These are phyloP conservation scores for Hanseniaspora jakobsenii DNA, from an alignment of 805 yeast genomes.

Conservation along the genomic window DNA sequence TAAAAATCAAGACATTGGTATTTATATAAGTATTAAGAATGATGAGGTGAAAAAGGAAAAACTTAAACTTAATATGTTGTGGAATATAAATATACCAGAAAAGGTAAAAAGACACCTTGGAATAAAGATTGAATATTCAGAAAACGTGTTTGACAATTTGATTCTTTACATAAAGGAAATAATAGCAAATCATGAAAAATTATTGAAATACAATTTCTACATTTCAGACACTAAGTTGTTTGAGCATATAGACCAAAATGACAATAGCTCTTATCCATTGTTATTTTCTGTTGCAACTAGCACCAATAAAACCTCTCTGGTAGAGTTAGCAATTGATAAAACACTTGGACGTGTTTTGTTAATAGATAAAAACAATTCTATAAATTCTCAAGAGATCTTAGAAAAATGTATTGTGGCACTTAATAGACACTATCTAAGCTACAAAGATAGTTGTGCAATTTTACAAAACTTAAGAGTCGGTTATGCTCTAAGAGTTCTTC, in stretches of 20 bases:
- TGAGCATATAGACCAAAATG: neutral
- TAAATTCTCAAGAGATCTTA: conserved; percentile 21
- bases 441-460: conserved; percentile 23
- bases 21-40: conserved; percentile 25
- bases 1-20: conserved; percentile 20
- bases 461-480: conserved; percentile 26
- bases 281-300: conserved; percentile 28
- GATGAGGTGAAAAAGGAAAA: conserved; percentile 17
- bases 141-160: conserved; percentile 26
- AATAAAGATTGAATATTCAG: conserved; percentile 20
- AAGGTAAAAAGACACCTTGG: conserved; percentile 17
- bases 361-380: conserved; percentile 20
- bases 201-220: conserved; percentile 24
- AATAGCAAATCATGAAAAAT: conserved; percentile 24
- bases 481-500: conserved; percentile 24
- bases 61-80: conserved; percentile 21
- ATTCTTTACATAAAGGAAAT: conserved; percentile 24
- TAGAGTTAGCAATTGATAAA: conserved; percentile 27
- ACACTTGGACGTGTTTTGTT: conserved; percentile 27
- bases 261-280: conserved; percentile 16
- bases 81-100: conserved; percentile 22
- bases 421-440: conserved; percentile 22
- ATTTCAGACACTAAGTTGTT: neutral
- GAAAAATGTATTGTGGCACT: conserved; percentile 23
- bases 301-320: conserved; percentile 25